Base-by-base conservation (phyloP, 139 green algal genomes). In the Eudorina sp. region DNA sequence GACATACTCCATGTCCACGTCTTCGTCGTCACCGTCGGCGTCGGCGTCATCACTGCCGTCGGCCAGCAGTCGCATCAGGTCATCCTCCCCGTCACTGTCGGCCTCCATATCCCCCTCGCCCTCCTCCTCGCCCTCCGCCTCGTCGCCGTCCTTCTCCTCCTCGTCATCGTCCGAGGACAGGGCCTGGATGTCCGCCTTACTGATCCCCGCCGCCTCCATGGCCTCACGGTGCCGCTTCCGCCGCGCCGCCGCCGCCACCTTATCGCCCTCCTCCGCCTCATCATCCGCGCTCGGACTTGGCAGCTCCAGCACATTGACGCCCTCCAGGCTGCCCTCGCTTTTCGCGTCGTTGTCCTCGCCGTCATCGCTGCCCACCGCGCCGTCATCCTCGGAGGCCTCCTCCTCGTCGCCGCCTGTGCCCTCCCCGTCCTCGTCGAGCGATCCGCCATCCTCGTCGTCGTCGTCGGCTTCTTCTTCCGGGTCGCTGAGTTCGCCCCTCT, bases 391-490 rank as follows among this genome's bases (percentile, higher is more conserved):
- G 5, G 80, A 72, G 43, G 9, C 80, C 27, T 86, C 85, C 48
- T 90, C 86, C 48, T 5, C 51, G 25, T 69, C 31, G 18, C 38
- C 70, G 2, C n/a, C n/a, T n/a, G n/a, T 34, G 14, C 34, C 70
- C 70, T 53, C 38, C 40, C 1, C 70, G 40, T 36, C 70, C 38
- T 36, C 40, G 1, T 53, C 58, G 18, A 68, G 58, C 58, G 18
- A 21, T 21, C n/a, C n/a, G n/a, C n/a, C n/a, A n/a, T n/a, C 68
- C 34, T 76, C 31, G 1, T 46, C 68, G 4, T 76, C 68, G 5
- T 72, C 85, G 0, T 79, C 88, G 4, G 8, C 83, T 34, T 88
- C 88, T 1, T 91, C 88, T 9, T 77, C 77, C 3, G 79, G 70
- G 18, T 62, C 83, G 16, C 34, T 76, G 19, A 83, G 73, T 41